phyloP scores from a whole-genome alignment of 805 yeast genomes.

The Candida sonorensis region DNA sequence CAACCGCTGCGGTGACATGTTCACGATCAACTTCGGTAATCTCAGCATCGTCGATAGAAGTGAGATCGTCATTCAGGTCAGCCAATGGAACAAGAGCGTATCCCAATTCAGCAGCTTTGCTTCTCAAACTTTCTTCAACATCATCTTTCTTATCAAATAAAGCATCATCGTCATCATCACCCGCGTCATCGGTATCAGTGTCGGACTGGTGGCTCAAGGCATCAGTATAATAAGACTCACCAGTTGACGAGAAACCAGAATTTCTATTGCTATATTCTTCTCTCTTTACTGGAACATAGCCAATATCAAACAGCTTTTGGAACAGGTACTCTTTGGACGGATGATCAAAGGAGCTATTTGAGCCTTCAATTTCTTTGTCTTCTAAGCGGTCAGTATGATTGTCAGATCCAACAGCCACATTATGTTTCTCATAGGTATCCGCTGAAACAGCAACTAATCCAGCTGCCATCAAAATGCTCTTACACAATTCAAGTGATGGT shows the following conservation, averaged over 20 bases:
- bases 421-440: neutral
- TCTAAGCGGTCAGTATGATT: neutral
- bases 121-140: conserved; percentile 24
- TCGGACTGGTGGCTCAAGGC: conserved; percentile 14
- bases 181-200: conserved; percentile 7
- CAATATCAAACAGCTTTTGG: conserved; percentile 11
- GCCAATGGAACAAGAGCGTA: conserved; percentile 27
- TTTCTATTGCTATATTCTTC: conserved; percentile 1
- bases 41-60: conserved; percentile 19
- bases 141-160: conserved; percentile 17
- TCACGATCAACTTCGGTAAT: conserved; percentile 4
- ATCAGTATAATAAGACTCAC: conserved; percentile 12
- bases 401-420: neutral
- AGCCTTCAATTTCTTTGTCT: conserved; percentile 1
- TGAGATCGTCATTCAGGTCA: conserved; percentile 14
- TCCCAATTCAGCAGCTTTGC: conserved; percentile 29
- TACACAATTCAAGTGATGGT: conserved; percentile 13
- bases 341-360: conserved; percentile 4
- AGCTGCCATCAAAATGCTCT: conserved; percentile 3
- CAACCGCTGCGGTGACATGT: neutral
- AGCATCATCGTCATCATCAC: conserved; percentile 4
- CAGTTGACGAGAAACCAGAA: conserved; percentile 1
- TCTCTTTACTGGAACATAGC: conserved; percentile 4
- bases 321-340: conserved; percentile 17
- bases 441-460: conserved; percentile 19